phyloP scores from a whole-genome alignment of 441 rosid species.

The Melastoma candidum region DNA sequence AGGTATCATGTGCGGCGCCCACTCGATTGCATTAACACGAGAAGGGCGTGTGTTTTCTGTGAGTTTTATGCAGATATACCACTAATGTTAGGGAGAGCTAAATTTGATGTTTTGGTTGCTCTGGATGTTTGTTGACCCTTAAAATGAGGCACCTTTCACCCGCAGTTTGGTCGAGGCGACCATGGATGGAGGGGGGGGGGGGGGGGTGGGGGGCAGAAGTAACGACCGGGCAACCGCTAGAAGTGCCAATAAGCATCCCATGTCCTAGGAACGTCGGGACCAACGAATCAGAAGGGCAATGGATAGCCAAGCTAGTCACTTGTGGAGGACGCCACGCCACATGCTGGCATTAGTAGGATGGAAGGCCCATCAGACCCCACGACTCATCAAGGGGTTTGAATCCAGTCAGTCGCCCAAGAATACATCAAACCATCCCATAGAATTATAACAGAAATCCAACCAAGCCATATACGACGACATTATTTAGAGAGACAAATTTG shows the following conservation, averaged over 20 bases:
- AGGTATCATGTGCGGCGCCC: slow-evolving; percentile 98
- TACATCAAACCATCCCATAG: too few relatives aligned
- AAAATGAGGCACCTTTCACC: slow-evolving; percentile 8
- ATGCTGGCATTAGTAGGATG: slow-evolving; percentile 84
- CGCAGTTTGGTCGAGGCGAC: slow-evolving; percentile 95
- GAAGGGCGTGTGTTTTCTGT: slow-evolving; percentile 86
- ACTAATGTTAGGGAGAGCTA: not conserved
- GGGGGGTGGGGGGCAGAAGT: too few relatives aligned
- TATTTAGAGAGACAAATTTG: too few relatives aligned
- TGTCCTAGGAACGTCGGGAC: slow-evolving; percentile 34
- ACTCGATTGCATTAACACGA: slow-evolving; percentile 87
- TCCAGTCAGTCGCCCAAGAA: too few relatives aligned
- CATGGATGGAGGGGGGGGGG: slow-evolving; percentile 95
- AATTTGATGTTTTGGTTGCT: slow-evolving; percentile 2
- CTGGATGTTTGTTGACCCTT: not conserved
- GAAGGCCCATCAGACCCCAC: slow-evolving; percentile 18
- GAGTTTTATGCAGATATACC: slow-evolving; percentile 22
- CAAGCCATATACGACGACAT: too few relatives aligned
- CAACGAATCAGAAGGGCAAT: slow-evolving; percentile 35
- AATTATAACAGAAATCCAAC: too few relatives aligned
- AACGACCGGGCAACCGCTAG: slow-evolving; percentile 90
- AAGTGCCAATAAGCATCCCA: slow-evolving; percentile 60
- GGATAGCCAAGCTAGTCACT: slow-evolving; percentile 75
- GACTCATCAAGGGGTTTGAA: too few relatives aligned
- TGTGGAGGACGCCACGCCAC: slow-evolving; percentile 95